Base-by-base conservation (phyloP, 257 asterid genomes). In the Ilex asprella region DNA sequence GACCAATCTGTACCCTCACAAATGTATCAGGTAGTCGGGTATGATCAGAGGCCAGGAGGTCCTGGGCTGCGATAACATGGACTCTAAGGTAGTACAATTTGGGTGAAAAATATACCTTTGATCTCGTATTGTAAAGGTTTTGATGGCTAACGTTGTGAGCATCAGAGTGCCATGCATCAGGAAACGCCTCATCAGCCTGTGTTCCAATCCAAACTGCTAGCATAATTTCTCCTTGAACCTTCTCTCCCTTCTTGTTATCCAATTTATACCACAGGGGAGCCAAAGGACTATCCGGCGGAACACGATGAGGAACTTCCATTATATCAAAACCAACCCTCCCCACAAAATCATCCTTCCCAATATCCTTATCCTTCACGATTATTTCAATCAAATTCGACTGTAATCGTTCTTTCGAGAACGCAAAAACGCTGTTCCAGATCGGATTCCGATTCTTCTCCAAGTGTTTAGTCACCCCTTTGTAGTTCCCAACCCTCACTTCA, bases 181-280 rank as follows among this genome's bases (percentile, higher is more conserved):
- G 96, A 57, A 87, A 91, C 10, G 95, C 79, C 78, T 91, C 97
- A 39, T 90, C 97, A 6, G 97, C 97, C 67, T 90, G 97, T 41
- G 97, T 90, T 68, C 97, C 96, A 81, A 82, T 82, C 97, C 97
- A 91, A 65, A 87, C 86, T 1, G 95, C 96, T 47, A 91, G 86
- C 97, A 91, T 87, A 55, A 91, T 63, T 67, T 87, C 96, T 35
- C 97, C 97, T 1, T 71, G 76, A 59, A 57, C 62, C 66, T 82
- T 73, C 15, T 70, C 83, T 61, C 91, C 96, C 27, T 76, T 84
- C 73, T 84, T 87, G 39, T 79, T 82, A 63, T 60, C 67, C 79
- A 91, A 64, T 58, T 79, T 85, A 67, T 85, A 91, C 86, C 91
- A 91, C 16, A 87, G 94, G 3, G 96, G 94, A 64, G 96, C 97